Evolutionary conservation across 2,329 filamentous ascomycete genomes (phyloP), one percentile per base, ranked within the genome.

Genomic region (Aureobasidium vineae): DNA sequence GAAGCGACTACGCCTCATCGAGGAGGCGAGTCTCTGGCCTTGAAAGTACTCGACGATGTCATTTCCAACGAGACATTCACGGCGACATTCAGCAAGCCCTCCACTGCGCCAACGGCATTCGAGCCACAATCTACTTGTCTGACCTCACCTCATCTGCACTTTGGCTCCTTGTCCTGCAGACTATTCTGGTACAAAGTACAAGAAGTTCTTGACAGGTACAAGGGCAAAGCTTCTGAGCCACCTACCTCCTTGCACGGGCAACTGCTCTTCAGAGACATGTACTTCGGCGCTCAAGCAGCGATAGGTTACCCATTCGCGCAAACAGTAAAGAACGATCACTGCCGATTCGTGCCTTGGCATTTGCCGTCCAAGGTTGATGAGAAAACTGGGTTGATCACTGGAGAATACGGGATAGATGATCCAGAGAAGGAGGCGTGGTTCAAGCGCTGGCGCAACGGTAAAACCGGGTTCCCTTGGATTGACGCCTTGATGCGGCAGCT

Each of bases 401-500:
- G 85, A 10, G 80, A 81, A 5, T 89, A 92, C 74, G 80, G 86
- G 63, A 77, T 91, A 68, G 88, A 92, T 73, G 84, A 82, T 1
- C 73, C 80, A 11, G 76, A 85, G 67, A 88, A 88, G 0, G 87
- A 91, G 65, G 73, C 76, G 10, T 89, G 86, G 83, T 89, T 92
- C 74, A 80, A 80, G 68, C 83, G 89, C 60, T 93, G 89, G 90
- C 85, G 85, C 72, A 74, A 81, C 40, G 90, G 90, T 1, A 78
- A 81, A 28, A 93, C 90, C 0, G 90, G 90, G 0, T 92, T 92
- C 69, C 90, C 90, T 0, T 92, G 88, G 85, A 91, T 93, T 70
- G 90, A 93, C 72, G 89, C 89, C 0, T 80, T 92, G 47, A 92
- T 93, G 90, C 85, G 89, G 0, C 90, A 92, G 75, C 80, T 93